A percentile compares a stretch with the other conserved stretches of the same genome.
phyloP scores from a whole-genome alignment of 352 stramenopile species.

The Globisporangium radiosum region DNA sequence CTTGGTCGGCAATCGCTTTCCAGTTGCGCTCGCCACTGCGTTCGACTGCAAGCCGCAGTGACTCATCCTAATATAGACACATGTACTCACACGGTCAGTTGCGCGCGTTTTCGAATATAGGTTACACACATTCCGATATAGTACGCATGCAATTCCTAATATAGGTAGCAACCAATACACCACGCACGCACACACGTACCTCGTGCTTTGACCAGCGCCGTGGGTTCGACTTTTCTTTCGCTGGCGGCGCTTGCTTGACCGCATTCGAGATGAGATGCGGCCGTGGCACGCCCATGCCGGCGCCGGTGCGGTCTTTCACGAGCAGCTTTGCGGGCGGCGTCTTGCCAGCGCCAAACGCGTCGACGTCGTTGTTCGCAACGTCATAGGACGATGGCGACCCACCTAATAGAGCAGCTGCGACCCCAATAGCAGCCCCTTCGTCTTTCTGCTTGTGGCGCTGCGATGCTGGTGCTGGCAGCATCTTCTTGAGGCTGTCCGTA shows the following conservation, averaged over 20 bases:
- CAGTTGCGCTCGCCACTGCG: constrained; percentile 84
- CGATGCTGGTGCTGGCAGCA: constrained; percentile 52
- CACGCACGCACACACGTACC: constrained; percentile 3
- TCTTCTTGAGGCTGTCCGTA: constrained; percentile 79
- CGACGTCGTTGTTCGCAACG: background rate
- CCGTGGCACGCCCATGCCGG: constrained; percentile 62
- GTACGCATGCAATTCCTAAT: background rate
- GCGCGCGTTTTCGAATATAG: too few relatives aligned
- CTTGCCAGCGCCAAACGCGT: constrained; percentile 3
- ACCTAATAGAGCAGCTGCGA: too few relatives aligned
- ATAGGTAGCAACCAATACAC: background rate
- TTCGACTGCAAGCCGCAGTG: constrained; percentile 74
- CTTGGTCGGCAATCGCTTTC: constrained; percentile 89
- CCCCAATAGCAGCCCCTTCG: background rate
- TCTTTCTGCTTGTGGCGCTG: constrained; percentile 59
- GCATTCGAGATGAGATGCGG: constrained; percentile 69
- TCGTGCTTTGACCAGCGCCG: constrained; percentile 79
- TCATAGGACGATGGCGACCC: too few relatives aligned
- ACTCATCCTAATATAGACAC: constrained; percentile 47
- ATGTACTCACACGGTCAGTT: background rate
- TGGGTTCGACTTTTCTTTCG: constrained; percentile 84
- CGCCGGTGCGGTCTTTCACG: constrained; percentile 72
- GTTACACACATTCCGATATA: constrained; percentile 3
- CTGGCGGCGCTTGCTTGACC: constrained; percentile 68
- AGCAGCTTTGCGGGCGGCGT: constrained; percentile 42